Base-by-base conservation (phyloP, 176 grass and related monocot species). In the Pharus latifolius region DNA sequence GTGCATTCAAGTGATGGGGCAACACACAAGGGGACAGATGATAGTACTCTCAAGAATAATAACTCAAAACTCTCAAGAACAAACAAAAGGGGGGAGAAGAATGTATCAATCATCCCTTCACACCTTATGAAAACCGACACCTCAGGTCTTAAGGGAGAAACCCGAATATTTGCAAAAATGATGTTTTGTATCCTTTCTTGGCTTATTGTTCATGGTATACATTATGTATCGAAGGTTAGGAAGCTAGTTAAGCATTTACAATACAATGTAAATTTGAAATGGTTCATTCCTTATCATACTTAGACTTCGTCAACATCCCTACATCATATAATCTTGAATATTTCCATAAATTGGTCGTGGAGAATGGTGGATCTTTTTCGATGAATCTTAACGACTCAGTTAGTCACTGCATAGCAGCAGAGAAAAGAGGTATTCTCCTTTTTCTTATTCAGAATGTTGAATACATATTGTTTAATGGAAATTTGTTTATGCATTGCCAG, bases 361-460 rank as follows among this genome's bases (percentile, higher is more conserved):
- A 97, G 83, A 97, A 97, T 70, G 93, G 93, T 5, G 93, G 89
- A 63, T 82, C 83, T 45, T 97, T 97, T 61, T 88, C 93, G 2
- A 97, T 97, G 93, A 97, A 97, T 97, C 80, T 97, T 60, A 97
- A 92, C 80, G 83, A 91, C 55, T 89, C 93, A 18, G 83, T 97
- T 71, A 97, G 89, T 38, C 89, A 92, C 56, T 87, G 83, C 44
- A 90, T 97, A 63, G 86, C 86, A 24, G 70, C 89, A 0, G 93
- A 97, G 51, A 92, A 92, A 67, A 97, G 92, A 90, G 89, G 89
- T 92, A 63, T 53, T 63, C 28, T 17, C 12, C 15, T 72, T 48
- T 67, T 67, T 71, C 45, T 76, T 45, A 47, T 76, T 29, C 9
- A 27, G 20, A 63, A 40, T 71, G 13, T 54, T 78, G 24, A 81